A percentile compares a stretch with the other conserved stretches of the same genome.
Conservation (phyloP, 768 basidiomycete species). For the Pisolithus orientalis region DNA sequence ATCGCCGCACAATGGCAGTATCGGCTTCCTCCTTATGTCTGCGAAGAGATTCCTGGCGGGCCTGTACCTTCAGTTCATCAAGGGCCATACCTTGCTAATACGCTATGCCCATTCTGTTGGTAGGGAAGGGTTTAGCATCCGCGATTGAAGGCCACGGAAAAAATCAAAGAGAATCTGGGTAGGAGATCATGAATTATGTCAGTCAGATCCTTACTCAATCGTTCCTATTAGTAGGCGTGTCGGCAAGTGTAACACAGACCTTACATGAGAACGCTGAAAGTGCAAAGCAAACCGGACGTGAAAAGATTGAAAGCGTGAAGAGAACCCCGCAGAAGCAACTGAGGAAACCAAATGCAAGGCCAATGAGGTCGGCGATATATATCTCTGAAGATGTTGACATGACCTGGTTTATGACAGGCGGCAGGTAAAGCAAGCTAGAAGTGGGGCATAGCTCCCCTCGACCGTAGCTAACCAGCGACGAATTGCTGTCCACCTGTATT, state of each 20-base stretch:
- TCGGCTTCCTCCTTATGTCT: conserved; percentile 22
- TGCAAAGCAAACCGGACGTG: conserved; percentile 7
- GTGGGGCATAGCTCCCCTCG: no score
- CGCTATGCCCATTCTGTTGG: conserved; percentile 37
- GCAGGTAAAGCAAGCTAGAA: no score
- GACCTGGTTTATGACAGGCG: no score
- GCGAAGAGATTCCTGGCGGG: conserved; percentile 25
- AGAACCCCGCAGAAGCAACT: conserved; percentile 1
- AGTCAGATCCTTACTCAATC: background rate
- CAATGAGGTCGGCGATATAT: conserved; percentile 1
- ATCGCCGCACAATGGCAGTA: conserved; percentile 9
- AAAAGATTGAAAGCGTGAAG: conserved; percentile 6
- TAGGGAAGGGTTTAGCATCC: conserved; percentile 33
- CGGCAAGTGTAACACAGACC: conserved; percentile 3
- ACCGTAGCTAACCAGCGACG: no score
- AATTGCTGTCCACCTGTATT: no score
- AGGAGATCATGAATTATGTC: background rate
- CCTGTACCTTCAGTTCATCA: conserved; percentile 26
- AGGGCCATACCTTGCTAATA: conserved; percentile 7
- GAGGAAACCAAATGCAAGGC: conserved; percentile 4
- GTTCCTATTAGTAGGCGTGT: background rate
- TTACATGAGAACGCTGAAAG: conserved; percentile 5
- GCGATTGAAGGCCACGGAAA: conserved; percentile 36
- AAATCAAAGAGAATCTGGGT: conserved; percentile 34
- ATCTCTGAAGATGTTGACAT: no score